These are phyloP conservation scores for Dendrocalamus latiflorus DNA, from an alignment of 202 grass and related monocot species.

Conservation along the genomic window DNA sequence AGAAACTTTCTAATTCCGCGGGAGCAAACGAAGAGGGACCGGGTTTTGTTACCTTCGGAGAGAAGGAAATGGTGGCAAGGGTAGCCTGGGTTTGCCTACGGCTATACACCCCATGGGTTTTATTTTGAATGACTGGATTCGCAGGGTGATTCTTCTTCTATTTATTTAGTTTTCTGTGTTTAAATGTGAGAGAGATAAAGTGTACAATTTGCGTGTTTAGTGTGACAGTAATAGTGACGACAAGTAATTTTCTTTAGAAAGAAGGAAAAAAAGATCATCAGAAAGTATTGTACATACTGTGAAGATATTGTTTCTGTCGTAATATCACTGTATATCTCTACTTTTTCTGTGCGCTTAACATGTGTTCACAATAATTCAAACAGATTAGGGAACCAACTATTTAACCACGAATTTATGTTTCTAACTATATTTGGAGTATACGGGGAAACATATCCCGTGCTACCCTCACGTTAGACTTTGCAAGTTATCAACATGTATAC, in stretches of 20 bases:
- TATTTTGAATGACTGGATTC: not conserved
- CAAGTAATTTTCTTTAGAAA: not conserved
- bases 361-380: not conserved
- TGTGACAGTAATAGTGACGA: not conserved
- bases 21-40: not conserved
- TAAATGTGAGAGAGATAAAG: not conserved
- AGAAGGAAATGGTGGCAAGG: not conserved
- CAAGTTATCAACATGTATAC: not conserved
- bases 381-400: not conserved
- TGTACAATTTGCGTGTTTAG: rapidly evolving
- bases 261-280: not conserved
- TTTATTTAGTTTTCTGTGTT: not conserved
- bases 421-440: not conserved
- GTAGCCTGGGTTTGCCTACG: not conserved
- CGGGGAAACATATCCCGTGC: not conserved
- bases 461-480: not conserved
- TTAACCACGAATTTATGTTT: not conserved
- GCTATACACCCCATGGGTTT: not conserved
- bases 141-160: not conserved
- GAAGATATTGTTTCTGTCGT: not conserved
- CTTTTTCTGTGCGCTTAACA: not conserved
- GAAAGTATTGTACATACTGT: not conserved
- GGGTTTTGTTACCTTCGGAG: not conserved
- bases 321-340: not conserved
- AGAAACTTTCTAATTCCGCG: not conserved